phyloP scores from a whole-genome alignment of 768 basidiomycete genomes.

The Rhodosporidiobolus odoratus region DNA sequence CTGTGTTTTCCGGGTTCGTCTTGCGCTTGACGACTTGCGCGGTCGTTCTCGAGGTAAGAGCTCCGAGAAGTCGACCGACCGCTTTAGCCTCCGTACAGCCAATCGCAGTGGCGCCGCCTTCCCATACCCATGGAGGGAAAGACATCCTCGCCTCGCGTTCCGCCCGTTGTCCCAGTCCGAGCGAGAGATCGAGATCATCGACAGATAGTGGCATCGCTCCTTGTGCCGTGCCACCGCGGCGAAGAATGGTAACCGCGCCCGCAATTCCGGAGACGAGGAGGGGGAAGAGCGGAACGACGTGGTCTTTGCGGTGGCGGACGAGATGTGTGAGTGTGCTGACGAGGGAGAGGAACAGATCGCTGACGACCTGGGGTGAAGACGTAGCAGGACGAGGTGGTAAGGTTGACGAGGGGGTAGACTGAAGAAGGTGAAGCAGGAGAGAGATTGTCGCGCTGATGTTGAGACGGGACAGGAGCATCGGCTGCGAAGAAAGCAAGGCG shows the following conservation, averaged over 20 bases:
- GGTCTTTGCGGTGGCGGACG: conserved; percentile 37
- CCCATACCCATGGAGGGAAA: conserved; percentile 36
- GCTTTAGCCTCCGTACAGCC: conserved; percentile 24
- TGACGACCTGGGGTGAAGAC: neutral
- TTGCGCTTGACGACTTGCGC: conserved; percentile 16
- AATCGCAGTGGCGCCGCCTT: conserved; percentile 18
- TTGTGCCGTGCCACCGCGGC: conserved; percentile 26
- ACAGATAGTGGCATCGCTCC: neutral
- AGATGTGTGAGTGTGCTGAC: conserved; percentile 22
- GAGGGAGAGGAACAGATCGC: conserved; percentile 17
- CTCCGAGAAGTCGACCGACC: conserved; percentile 27
- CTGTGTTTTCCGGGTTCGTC: neutral
- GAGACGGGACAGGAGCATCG: conserved; percentile 33
- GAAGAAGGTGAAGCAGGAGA: conserved; percentile 27
- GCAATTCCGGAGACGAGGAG: conserved; percentile 25
- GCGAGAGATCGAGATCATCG: conserved; percentile 1
- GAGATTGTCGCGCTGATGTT: conserved; percentile 31
- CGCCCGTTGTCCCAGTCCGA: conserved; percentile 18
- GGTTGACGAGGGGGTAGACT: neutral
- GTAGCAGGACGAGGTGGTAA: neutral
- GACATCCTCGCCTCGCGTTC: conserved; percentile 30
- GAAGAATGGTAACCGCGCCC: conserved; percentile 17
- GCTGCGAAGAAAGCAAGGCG: neutral
- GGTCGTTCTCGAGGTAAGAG: conserved; percentile 34
- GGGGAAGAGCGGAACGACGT: conserved; percentile 36